Conservation (phyloP, 2,329 filamentous ascomycete genomes). For the Pseudocercospora cruenta region DNA sequence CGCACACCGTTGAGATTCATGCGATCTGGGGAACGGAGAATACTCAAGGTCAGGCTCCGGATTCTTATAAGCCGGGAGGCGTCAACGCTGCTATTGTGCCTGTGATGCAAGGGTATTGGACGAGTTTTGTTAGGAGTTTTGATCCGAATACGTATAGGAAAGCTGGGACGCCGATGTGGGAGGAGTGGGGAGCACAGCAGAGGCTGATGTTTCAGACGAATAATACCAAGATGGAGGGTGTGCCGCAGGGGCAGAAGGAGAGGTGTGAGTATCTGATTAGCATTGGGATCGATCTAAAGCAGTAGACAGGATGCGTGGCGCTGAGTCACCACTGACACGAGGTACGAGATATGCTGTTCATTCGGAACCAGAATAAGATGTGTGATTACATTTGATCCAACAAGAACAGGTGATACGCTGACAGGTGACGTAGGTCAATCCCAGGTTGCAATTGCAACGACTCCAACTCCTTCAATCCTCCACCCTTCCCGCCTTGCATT, state of each 20-base stretch:
- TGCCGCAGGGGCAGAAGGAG: constrained; percentile 41
- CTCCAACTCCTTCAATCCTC: no score
- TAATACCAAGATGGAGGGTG: constrained; percentile 45
- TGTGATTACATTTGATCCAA: no score
- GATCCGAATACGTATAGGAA: constrained; percentile 65
- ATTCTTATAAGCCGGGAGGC: constrained; percentile 57
- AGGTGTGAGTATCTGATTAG: constrained; percentile 55
- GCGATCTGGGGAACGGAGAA: constrained; percentile 70
- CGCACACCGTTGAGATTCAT: constrained; percentile 67
- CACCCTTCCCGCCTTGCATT: no score
- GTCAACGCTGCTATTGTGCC: constrained; percentile 62
- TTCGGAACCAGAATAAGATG: no score
- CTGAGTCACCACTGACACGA: no score
- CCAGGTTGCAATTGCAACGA: no score
- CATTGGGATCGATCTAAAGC: constrained; percentile 54
- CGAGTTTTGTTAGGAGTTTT: constrained; percentile 68
- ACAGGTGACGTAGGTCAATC: no score
- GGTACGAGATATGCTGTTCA: no score
- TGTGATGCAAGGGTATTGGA: constrained; percentile 72
- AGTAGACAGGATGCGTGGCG: constrained; percentile 39
- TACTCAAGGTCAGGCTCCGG: constrained; percentile 53
- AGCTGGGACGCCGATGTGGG: constrained; percentile 56
- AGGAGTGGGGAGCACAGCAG: constrained; percentile 44
- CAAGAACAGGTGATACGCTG: no score
- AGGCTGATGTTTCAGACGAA: constrained; percentile 46